Conservation (phyloP, 345 rosid species). For the Carallia pectinifolia region DNA sequence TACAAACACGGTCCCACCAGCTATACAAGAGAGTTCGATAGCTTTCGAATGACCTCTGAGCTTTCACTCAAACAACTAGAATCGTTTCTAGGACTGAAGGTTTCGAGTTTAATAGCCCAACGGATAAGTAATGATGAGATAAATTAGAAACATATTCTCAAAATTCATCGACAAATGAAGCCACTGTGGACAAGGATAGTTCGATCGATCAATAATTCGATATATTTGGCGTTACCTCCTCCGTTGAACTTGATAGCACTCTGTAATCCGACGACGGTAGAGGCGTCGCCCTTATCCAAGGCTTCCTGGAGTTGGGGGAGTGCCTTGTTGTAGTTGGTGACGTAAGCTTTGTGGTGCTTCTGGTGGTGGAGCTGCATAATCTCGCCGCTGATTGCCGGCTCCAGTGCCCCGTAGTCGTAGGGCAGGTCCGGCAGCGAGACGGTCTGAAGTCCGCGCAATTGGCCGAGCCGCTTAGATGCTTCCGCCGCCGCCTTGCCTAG, state of each 20-base stretch:
- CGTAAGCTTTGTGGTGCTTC: constrained; percentile 91
- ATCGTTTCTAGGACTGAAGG: too few species aligned
- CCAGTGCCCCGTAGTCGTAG: constrained; percentile 82
- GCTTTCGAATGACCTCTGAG: too few species aligned
- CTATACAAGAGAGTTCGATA: too few species aligned
- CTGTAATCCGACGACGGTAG: constrained; percentile 67
- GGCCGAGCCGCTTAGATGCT: constrained; percentile 15
- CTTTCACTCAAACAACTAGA: too few species aligned
- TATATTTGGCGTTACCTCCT: constrained; percentile 49
- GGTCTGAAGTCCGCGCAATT: constrained; percentile 49
- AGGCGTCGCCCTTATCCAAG: constrained; percentile 57
- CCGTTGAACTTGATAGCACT: constrained; percentile 96
- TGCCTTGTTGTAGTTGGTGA: constrained; percentile 86
- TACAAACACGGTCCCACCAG: too few species aligned
- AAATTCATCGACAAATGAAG: too few species aligned
- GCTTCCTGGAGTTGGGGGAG: constrained; percentile 79
- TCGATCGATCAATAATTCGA: background rate
- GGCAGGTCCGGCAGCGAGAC: constrained; percentile 86
- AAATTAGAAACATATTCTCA: too few species aligned
- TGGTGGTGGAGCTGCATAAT: constrained; percentile 97
- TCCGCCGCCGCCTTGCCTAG: constrained; percentile 25
- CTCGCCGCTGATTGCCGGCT: constrained; percentile 90
- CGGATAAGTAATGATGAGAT: too few species aligned
- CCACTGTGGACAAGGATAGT: too few species aligned
- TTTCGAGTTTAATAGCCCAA: too few species aligned